Conservation (phyloP, 2,329 filamentous ascomycete species). For the Hypoxylon sp. region DNA sequence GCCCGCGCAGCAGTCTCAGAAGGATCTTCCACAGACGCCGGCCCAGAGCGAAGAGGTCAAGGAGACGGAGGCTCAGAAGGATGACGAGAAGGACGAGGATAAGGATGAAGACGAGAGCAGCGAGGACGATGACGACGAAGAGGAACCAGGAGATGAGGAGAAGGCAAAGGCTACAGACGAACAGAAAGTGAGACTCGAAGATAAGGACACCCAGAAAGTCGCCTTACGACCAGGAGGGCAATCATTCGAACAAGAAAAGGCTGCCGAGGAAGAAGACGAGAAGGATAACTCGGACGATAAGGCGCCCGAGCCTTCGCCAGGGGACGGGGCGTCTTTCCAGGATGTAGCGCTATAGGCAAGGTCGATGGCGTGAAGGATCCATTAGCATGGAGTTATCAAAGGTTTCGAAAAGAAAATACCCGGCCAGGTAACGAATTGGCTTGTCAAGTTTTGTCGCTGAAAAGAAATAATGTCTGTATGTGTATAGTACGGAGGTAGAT, state of each 20-base stretch:
- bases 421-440: slow-evolving; percentile 28
- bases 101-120: slow-evolving; percentile 32
- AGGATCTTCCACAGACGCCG: slow-evolving; percentile 50
- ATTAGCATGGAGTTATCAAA: slow-evolving; percentile 42
- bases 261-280: slow-evolving; percentile 53
- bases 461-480: slow-evolving; percentile 10
- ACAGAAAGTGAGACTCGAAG: slow-evolving; percentile 69
- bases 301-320: slow-evolving; percentile 63
- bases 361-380: slow-evolving; percentile 12
- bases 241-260: slow-evolving; percentile 41
- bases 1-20: slow-evolving; percentile 43
- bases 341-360: slow-evolving; percentile 68
- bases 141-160: slow-evolving; percentile 39
- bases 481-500: slow-evolving; percentile 29
- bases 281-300: slow-evolving; percentile 53
- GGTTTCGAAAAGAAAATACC: slow-evolving; percentile 25
- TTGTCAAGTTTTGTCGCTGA: background rate
- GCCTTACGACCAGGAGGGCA: slow-evolving; percentile 59
- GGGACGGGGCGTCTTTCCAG: slow-evolving; percentile 72
- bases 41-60: slow-evolving; percentile 39
- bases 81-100: slow-evolving; percentile 33
- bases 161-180: slow-evolving; percentile 58
- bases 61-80: slow-evolving; percentile 40
- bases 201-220: slow-evolving; percentile 67
- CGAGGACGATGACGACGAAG: slow-evolving; percentile 38